phyloP scores from a whole-genome alignment of 2,329 filamentous ascomycete genomes.

The Westerdykella aurantiaca region DNA sequence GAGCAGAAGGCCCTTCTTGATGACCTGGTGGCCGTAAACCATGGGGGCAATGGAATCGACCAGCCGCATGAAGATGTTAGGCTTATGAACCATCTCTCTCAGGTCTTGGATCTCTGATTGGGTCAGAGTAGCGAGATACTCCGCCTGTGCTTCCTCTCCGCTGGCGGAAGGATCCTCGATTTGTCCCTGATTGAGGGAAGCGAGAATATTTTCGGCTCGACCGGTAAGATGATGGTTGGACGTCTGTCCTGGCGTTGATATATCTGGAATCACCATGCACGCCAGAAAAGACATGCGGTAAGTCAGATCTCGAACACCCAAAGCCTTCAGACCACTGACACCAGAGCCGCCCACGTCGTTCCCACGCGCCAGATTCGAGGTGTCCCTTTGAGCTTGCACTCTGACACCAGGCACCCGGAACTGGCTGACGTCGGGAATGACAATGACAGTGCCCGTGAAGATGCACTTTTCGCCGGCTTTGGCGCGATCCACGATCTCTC shows the following conservation, averaged over 20 bases:
- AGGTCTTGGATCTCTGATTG: slow-evolving; percentile 85
- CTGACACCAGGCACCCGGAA: slow-evolving; percentile 81
- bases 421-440: slow-evolving; percentile 94
- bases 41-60: slow-evolving; percentile 94
- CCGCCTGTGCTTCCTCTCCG: slow-evolving; percentile 81
- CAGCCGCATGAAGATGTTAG: slow-evolving; percentile 88
- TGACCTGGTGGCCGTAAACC: slow-evolving; percentile 94
- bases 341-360: slow-evolving; percentile 78
- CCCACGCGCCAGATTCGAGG: slow-evolving; percentile 63
- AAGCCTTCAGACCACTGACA: slow-evolving; percentile 79
- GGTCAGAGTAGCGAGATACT: slow-evolving; percentile 80
- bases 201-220: slow-evolving; percentile 77
- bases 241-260: slow-evolving; percentile 69
- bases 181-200: slow-evolving; percentile 69
- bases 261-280: slow-evolving; percentile 92
- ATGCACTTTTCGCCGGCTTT: slow-evolving; percentile 98
- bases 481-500: slow-evolving; percentile 94
- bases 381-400: slow-evolving; percentile 79
- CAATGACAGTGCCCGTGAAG: slow-evolving; percentile 92
- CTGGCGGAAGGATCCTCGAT: slow-evolving; percentile 59
- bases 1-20: slow-evolving; percentile 92
- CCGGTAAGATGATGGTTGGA: slow-evolving; percentile 63
- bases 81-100: slow-evolving; percentile 86
- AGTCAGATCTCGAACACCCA: slow-evolving; percentile 91
- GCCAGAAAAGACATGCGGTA: slow-evolving; percentile 95